Conservation (phyloP, 2,329 filamentous ascomycete species). For the Dothideomycetes sp. region DNA sequence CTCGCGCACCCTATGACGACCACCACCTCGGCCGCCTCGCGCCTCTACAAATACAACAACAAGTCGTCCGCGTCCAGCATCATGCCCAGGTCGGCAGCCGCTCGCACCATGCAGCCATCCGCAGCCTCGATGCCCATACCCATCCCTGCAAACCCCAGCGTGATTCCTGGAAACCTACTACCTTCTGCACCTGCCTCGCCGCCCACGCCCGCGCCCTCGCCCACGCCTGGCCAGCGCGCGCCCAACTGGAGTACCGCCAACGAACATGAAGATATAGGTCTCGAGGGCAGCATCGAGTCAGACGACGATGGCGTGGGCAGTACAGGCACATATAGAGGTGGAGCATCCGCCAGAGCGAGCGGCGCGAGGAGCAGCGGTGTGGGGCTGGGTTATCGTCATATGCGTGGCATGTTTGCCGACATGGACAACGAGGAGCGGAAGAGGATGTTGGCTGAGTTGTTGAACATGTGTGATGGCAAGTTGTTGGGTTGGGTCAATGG, state of each 20-base stretch:
- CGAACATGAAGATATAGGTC: slow-evolving; percentile 70
- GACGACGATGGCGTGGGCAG: slow-evolving; percentile 13
- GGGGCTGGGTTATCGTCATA: slow-evolving; percentile 49
- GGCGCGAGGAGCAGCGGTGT: slow-evolving; percentile 6
- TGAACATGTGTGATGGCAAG: slow-evolving; percentile 91
- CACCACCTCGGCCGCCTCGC: slow-evolving; percentile 3
- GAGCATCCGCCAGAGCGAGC: slow-evolving; percentile 3
- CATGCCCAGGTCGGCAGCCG: background rate
- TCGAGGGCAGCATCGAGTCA: slow-evolving; percentile 19
- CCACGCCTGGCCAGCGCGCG: slow-evolving; percentile 50
- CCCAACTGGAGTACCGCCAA: slow-evolving; percentile 67
- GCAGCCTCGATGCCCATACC: slow-evolving; percentile 33
- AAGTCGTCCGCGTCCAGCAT: slow-evolving; percentile 2
- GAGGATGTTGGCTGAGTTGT: slow-evolving; percentile 71
- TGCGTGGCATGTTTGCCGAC: slow-evolving; percentile 68
- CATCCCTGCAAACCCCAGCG: slow-evolving; percentile 28
- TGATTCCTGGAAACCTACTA: slow-evolving; percentile 49
- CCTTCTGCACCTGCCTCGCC: slow-evolving; percentile 55
- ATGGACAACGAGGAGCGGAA: slow-evolving; percentile 67
- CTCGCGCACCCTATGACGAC: background rate
- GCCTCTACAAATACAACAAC: slow-evolving; percentile 3
- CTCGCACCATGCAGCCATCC: slow-evolving; percentile 8
- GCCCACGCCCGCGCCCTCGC: slow-evolving; percentile 56
- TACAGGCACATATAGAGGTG: slow-evolving; percentile 14
- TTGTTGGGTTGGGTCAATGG: slow-evolving; percentile 93